Conservation (phyloP, 352 stramenopile species). For the Pythium dissotocum region DNA sequence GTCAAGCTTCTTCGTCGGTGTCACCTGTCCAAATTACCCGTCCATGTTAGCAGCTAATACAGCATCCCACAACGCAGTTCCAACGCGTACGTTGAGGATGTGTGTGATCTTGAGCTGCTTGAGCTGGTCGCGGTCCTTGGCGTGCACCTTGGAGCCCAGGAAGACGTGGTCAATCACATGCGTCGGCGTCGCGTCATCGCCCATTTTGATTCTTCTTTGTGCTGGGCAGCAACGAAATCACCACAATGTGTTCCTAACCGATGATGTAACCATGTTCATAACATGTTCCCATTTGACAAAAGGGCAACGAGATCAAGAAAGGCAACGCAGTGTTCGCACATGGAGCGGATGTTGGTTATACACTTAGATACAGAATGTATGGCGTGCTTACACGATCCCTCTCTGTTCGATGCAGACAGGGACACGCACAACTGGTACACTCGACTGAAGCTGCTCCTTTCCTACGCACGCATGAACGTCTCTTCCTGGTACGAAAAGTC, state of each 20-base stretch:
- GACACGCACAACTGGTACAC: neutral
- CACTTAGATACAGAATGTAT: conserved; percentile 9
- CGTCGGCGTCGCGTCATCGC: conserved; percentile 43
- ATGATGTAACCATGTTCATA: neutral
- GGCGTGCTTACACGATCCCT: neutral
- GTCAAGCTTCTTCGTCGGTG: conserved; percentile 73
- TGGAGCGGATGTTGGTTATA: neutral
- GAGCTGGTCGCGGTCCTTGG: conserved; percentile 65
- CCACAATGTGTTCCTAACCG: neutral
- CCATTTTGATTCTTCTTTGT: conserved; percentile 8
- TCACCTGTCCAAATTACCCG: conserved; percentile 46
- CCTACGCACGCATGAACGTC: conserved; percentile 36
- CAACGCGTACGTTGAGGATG: conserved; percentile 67
- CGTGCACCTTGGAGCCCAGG: conserved; percentile 66
- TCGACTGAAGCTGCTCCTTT: neutral
- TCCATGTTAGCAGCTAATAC: neutral
- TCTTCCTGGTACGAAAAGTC: conserved; percentile 91
- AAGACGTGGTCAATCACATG: conserved; percentile 73
- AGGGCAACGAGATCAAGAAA: neutral
- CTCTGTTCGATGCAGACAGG: neutral
- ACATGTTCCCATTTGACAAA: neutral
- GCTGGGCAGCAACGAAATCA: neutral
- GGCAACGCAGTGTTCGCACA: neutral
- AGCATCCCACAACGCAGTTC: neutral
- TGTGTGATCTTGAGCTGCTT: conserved; percentile 70